Evolutionary conservation across 495 filamentous ascomycete species (phyloP).

Genomic region (Elasticomyces elasticus): DNA sequence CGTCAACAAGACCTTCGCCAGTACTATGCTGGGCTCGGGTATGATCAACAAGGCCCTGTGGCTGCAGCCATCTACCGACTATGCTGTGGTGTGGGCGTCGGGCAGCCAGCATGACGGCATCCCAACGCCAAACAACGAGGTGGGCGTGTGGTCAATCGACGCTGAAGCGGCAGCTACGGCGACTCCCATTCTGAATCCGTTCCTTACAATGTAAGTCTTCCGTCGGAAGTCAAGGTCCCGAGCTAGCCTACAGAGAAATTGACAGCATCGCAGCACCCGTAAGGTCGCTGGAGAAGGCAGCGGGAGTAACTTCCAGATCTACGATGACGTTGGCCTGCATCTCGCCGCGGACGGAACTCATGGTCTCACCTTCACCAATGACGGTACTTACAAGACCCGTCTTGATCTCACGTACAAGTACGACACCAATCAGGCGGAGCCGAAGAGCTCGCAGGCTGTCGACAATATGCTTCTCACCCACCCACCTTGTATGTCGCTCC

Average conservation of each 20-base stretch:
- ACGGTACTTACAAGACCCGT: too few relatives aligned
- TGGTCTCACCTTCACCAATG: too few relatives aligned
- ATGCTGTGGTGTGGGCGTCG: background rate
- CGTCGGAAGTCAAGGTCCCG: background rate
- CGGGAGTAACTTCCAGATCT: background rate
- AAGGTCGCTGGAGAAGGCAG: too few relatives aligned
- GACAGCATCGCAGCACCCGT: too few relatives aligned
- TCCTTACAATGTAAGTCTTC: background rate
- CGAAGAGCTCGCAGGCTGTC: background rate
- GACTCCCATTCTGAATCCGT: background rate
- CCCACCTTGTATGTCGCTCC: too few relatives aligned
- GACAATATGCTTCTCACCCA: too few relatives aligned
- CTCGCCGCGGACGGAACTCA: too few relatives aligned
- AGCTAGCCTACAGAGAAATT: background rate
- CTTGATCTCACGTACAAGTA: too few relatives aligned
- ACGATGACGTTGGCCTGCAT: background rate
- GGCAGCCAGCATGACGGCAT: background rate
- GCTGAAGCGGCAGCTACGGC: background rate
- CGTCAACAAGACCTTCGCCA: background rate
- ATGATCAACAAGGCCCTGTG: background rate
- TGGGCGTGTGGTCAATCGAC: background rate
- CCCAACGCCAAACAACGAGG: background rate
- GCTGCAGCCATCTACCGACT: background rate
- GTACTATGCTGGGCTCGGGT: background rate
- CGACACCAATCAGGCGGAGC: background rate